A percentile compares a stretch with the other conserved stretches of the same genome.
phyloP scores from a whole-genome alignment of 352 stramenopile genomes.

The Phytophthora cajani region DNA sequence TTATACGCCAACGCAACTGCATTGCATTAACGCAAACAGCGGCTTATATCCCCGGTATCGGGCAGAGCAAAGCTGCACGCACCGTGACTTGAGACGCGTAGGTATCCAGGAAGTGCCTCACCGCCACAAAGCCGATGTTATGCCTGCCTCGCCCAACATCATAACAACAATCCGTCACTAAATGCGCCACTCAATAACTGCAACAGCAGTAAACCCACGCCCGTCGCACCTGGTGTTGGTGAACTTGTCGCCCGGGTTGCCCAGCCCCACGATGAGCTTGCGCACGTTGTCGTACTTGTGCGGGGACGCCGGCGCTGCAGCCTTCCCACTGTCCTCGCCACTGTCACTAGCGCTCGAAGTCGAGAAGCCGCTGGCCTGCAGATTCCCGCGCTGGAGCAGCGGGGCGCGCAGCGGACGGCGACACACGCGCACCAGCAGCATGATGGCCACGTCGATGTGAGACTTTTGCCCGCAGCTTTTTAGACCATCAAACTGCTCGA shows the following conservation, averaged over 20 bases:
- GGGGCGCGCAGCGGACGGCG: not conserved
- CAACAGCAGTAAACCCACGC: not conserved
- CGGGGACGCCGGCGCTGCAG: constrained; percentile 5
- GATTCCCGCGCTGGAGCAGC: constrained; percentile 13
- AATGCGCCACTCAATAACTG: not conserved
- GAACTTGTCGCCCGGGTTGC: constrained; percentile 87
- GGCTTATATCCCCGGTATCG: not conserved
- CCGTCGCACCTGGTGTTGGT: constrained; percentile 64
- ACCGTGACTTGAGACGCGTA: constrained; percentile 75
- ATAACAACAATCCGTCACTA: not conserved
- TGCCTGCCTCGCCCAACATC: constrained; percentile 48
- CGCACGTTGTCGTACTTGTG: constrained; percentile 73
- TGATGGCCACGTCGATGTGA: constrained; percentile 3
- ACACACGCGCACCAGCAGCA: constrained; percentile 23
- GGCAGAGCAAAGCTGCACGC: constrained; percentile 1
- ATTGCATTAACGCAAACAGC: too few species aligned
- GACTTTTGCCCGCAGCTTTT: not conserved
- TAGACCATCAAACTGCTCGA: not conserved
- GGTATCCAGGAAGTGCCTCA: constrained; percentile 72
- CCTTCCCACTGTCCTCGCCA: not conserved
- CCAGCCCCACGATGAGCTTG: constrained; percentile 86
- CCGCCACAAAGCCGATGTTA: constrained; percentile 78
- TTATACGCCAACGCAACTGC: not conserved
- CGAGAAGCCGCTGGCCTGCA: constrained; percentile 24
- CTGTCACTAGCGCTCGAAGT: not conserved